Evolutionary conservation across 148 eudicot genomes (phyloP), one percentile per base, ranked within the genome.

Genomic region (Amaranthus palmeri): DNA sequence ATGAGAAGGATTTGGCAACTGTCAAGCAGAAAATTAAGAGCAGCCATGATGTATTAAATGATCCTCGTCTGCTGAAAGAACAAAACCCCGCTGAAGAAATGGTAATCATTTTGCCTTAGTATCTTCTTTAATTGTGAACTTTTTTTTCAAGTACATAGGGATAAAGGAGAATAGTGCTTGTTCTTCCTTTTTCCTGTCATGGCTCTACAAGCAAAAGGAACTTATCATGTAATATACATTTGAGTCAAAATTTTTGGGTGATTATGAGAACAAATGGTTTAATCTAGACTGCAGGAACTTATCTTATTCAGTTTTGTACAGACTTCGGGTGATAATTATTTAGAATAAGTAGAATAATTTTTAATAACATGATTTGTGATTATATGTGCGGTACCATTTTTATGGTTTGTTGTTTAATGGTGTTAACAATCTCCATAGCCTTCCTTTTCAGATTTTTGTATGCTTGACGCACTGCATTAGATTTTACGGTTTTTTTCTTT

Each of bases 41-140:
- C 73, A 95, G 98, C 78, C 98, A 95, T 83, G 98, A 95, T 83
- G 97, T 95, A 42, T 78, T 95, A 73, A 77, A 95, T 77, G 98
- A 95, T 88, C 98, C 98, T 59, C 97, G 97, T 52, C 92, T 95
- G 53, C 84, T 95, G 66, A 95, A 89, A 74, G 90, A 83, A 62
- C 91, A 80, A 17, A 72, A 51, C 67, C 68, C 58, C 10, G 73
- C 66, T 68, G 79, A 84, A 68, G 89, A 89, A 73, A 54, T 74
- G 92, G 97, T 93, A 81, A 81, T 61, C 48, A 17, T 56, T 56
- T 61, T 47, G 15, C 67, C 72, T 17, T 53, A 6, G 18, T 56
- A 12, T 57, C 49, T 36, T 70, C 11, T 46, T 50, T 9, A 8
- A 0, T 43, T n/a, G 50, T 43, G 11, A 69, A 58, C 42, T 7